phyloP scores from a whole-genome alignment of 345 rosid genomes.

The Geranium brycei region DNA sequence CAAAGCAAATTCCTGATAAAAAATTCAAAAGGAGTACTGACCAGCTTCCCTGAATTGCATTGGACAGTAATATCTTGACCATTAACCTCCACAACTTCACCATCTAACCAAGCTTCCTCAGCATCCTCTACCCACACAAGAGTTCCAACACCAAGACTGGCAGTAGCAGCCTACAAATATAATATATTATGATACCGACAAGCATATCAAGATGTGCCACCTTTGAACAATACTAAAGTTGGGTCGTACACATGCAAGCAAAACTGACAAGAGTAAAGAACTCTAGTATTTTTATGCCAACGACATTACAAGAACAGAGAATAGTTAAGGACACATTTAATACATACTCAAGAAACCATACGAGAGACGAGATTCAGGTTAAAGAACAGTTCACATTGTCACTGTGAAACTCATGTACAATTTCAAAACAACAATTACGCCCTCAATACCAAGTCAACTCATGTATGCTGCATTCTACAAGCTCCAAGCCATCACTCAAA shows the following conservation, averaged over 20 bases:
- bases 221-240: not conserved
- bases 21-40: constrained; percentile 20
- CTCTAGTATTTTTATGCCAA: not conserved
- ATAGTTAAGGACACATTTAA: too few species aligned
- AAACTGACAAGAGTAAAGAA: not conserved
- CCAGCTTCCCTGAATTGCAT: constrained; percentile 79
- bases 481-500: too few species aligned
- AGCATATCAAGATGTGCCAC: not conserved
- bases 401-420: not conserved
- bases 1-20: not conserved
- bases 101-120: constrained; percentile 83
- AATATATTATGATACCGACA: constrained; percentile 3
- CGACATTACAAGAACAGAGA: not conserved
- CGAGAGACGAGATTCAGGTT: not conserved
- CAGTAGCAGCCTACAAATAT: constrained; percentile 44
- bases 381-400: not conserved
- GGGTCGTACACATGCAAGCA: not conserved
- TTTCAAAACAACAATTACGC: not conserved
- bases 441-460: not conserved
- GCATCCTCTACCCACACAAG: constrained; percentile 92
- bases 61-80: constrained; percentile 67
- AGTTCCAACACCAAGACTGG: constrained; percentile 55
- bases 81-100: constrained; percentile 63
- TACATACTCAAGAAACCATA: not conserved
- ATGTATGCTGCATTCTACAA: too few species aligned